phyloP scores from a whole-genome alignment of 2,329 filamentous ascomycete species.

The Ampelomyces quisqualis region DNA sequence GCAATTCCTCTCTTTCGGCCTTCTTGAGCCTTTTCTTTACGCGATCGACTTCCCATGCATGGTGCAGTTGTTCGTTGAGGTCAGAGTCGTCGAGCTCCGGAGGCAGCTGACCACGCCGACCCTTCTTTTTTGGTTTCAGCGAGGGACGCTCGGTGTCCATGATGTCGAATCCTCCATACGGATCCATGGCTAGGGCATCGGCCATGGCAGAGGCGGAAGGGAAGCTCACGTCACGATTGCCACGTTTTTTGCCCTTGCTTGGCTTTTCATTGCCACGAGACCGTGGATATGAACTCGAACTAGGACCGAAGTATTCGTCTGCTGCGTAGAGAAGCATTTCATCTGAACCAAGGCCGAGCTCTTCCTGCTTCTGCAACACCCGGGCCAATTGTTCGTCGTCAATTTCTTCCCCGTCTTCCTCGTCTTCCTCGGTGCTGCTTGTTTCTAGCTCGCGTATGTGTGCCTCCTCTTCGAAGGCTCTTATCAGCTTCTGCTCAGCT shows the following conservation, averaged over 20 bases:
- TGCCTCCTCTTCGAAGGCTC: constrained; percentile 27
- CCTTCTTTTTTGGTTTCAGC: constrained; percentile 65
- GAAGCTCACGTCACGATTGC: constrained; percentile 42
- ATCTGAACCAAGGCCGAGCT: constrained; percentile 61
- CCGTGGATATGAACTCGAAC: constrained; percentile 22
- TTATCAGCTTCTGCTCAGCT: constrained; percentile 30
- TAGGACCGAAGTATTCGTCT: constrained; percentile 45
- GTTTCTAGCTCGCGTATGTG: constrained; percentile 17
- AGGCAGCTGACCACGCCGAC: constrained; percentile 56
- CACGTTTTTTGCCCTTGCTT: constrained; percentile 21
- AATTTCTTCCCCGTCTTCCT: constrained; percentile 35
- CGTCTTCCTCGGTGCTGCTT: constrained; percentile 21
- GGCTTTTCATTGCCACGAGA: constrained; percentile 26
- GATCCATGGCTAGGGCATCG: constrained; percentile 59
- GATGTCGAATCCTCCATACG: constrained; percentile 73
- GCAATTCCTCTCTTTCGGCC: constrained; percentile 50
- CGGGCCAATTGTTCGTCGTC: constrained; percentile 47
- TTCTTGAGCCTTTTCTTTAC: constrained; percentile 51
- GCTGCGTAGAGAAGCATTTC: constrained; percentile 61
- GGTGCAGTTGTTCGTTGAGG: constrained; percentile 43
- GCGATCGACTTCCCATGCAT: constrained; percentile 49
- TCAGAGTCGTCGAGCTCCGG: constrained; percentile 50
- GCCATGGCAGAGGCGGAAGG: constrained; percentile 58
- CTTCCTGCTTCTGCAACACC: too few species aligned
- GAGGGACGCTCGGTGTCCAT: constrained; percentile 79